Evolutionary conservation across 306 rosid genomes (phyloP), one percentile per base, ranked within the genome.

Genomic region (Ormosia semicastrata): DNA sequence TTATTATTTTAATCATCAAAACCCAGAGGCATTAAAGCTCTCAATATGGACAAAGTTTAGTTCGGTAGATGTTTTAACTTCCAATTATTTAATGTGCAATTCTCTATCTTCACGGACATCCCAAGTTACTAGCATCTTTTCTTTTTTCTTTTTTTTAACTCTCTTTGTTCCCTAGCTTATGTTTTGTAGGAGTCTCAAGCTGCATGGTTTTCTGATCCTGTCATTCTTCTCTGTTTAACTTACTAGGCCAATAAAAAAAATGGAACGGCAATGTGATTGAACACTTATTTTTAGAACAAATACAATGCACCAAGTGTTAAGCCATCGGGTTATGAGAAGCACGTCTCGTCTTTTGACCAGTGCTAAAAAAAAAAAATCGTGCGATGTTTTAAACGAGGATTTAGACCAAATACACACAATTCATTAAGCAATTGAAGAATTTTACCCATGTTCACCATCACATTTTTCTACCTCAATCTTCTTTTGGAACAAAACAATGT

Each of bases 321-420:
- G 59, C 13, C 11, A 74, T 11, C 4, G 7, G 13, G 33, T 59
- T 44, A 4, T 49, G 53, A 47, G 9, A 75, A 72, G n/a, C 71
- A 69, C 64, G 43, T 56, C 63, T 74, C 67, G 37, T 15, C 3
- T 9, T 75, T 75, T 69, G 66, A 82, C 66, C n/a, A 69, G 14
- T 59, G 63, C 53, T 63, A n/a, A 49, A 30, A 0, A 50, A 39
- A 14, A 37, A 52, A 62, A 5, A 24, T 52, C 0, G 54, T 11
- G 15, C 50, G 17, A 63, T 18, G 66, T 62, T 63, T 76, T 13
- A 9, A 32, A 79, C 37, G 3, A 52, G 47, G 65, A 32, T 74
- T 62, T 52, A 7, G 72, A 85, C 65, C 85, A 86, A 79, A 37
- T 79, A 63, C 57, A 56, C 36, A 41, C 5, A 57, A 32, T 24